Conservation (phyloP, 2,329 filamentous ascomycete species). For the Bretziella fagacearum region DNA sequence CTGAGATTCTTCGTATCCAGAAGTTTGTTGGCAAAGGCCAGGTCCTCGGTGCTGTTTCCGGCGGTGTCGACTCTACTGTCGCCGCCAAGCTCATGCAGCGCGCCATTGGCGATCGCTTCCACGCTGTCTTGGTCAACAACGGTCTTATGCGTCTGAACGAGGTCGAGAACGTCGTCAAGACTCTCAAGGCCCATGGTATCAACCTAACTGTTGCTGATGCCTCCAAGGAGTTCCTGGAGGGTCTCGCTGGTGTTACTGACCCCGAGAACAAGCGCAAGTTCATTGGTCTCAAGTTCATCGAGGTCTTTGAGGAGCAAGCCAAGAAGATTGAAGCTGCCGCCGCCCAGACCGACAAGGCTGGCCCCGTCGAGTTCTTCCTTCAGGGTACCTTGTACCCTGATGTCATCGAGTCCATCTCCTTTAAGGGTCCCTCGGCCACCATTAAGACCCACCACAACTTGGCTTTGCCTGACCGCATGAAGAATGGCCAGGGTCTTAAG, state of each 20-base stretch:
- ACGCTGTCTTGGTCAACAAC: constrained; percentile 73
- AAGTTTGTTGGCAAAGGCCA: constrained; percentile 69
- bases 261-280: constrained; percentile 86
- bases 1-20: constrained; percentile 67
- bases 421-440: constrained; percentile 32
- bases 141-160: constrained; percentile 77
- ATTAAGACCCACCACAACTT: constrained; percentile 52
- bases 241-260: constrained; percentile 56
- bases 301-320: constrained; percentile 65
- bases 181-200: constrained; percentile 62
- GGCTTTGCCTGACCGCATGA: constrained; percentile 42
- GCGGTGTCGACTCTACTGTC: constrained; percentile 81
- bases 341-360: constrained; percentile 47
- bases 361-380: constrained; percentile 67
- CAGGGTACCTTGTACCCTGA: constrained; percentile 62
- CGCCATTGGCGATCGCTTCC: constrained; percentile 68
- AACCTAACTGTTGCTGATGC: constrained; percentile 80
- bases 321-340: constrained; percentile 31
- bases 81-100: constrained; percentile 72
- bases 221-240: constrained; percentile 55
- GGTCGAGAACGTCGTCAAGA: constrained; percentile 64
- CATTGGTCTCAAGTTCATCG: constrained; percentile 53
- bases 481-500: constrained; percentile 35
- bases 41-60: constrained; percentile 39
- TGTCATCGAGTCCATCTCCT: constrained; percentile 32